A percentile compares a stretch with the other conserved stretches of the same genome.
Evolutionary conservation across 1,284 basidiomycete species (phyloP).

Genomic region (Fomitopsis pinicola): DNA sequence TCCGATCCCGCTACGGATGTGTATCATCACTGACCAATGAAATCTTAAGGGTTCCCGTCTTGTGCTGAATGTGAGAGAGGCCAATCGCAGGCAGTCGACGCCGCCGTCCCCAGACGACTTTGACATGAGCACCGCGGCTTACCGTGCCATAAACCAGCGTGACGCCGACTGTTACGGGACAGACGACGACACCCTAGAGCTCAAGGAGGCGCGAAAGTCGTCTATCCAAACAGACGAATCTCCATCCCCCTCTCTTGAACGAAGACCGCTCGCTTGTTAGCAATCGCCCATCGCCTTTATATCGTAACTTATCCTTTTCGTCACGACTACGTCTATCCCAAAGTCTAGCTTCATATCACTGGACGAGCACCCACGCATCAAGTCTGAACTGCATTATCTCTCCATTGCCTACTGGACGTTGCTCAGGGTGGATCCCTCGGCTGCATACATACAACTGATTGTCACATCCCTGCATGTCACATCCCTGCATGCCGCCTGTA

Average conservation of each 20-base stretch:
- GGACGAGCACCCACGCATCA: no score
- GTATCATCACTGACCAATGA: neutral
- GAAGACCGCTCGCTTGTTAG: neutral
- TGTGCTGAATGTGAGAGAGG: slow-evolving; percentile 20
- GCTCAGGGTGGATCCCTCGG: no score
- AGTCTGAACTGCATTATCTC: neutral
- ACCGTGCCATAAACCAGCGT: neutral
- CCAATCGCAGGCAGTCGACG: neutral
- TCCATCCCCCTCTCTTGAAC: neutral
- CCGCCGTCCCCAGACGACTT: neutral
- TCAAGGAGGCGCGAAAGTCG: neutral
- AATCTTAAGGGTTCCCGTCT: slow-evolving; percentile 22
- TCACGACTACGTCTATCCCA: no score
- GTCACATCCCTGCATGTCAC: no score
- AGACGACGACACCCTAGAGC: neutral
- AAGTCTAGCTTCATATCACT: no score
- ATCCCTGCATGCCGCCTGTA: no score
- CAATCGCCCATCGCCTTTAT: neutral
- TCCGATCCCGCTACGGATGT: neutral
- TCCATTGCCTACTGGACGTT: neutral
- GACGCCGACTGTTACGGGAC: neutral
- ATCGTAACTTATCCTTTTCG: neutral
- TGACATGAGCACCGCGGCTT: neutral
- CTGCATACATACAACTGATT: no score
- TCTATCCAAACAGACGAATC: neutral